phyloP scores from a whole-genome alignment of 805 yeast genomes.

The Scheffersomyces spartinae region DNA sequence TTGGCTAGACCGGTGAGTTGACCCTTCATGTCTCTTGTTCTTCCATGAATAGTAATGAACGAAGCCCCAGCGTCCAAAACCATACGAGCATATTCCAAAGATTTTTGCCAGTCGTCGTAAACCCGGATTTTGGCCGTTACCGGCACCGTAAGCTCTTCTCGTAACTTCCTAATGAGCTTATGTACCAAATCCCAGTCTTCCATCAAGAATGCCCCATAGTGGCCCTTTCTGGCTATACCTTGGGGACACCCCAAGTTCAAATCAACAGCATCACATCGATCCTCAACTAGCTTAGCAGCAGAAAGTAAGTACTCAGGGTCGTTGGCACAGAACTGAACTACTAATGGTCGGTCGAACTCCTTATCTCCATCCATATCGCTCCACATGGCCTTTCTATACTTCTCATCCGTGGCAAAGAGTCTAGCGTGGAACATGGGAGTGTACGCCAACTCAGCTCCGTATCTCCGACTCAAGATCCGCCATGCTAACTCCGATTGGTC shows the following conservation, averaged over 20 bases:
- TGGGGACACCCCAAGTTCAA: constrained; percentile 96
- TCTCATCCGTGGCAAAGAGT: constrained; percentile 72
- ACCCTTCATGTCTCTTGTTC: constrained; percentile 96
- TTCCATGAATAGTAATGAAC: constrained; percentile 87
- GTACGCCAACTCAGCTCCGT: constrained; percentile 91
- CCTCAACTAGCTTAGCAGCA: constrained; percentile 76
- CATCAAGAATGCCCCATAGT: constrained; percentile 92
- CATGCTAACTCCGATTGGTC: constrained; percentile 95
- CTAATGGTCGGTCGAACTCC: constrained; percentile 65
- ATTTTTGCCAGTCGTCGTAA: constrained; percentile 73
- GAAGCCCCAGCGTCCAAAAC: constrained; percentile 92
- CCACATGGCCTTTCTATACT: constrained; percentile 71
- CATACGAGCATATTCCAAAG: constrained; percentile 79
- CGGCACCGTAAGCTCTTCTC: constrained; percentile 66
- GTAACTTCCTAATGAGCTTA: constrained; percentile 59
- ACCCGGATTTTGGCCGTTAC: constrained; percentile 95
- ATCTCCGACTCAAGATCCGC: constrained; percentile 74
- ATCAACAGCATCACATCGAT: constrained; percentile 90
- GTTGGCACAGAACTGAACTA: constrained; percentile 95
- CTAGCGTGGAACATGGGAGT: constrained; percentile 97
- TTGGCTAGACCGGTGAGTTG: constrained; percentile 93
- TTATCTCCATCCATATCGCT: constrained; percentile 60
- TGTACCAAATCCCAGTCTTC: constrained; percentile 89
- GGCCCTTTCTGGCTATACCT: constrained; percentile 90
- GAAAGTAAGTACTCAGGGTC: constrained; percentile 72